Evolutionary conservation across 2,329 filamentous ascomycete genomes (phyloP).

Genomic region (Cladosporium sp.): DNA sequence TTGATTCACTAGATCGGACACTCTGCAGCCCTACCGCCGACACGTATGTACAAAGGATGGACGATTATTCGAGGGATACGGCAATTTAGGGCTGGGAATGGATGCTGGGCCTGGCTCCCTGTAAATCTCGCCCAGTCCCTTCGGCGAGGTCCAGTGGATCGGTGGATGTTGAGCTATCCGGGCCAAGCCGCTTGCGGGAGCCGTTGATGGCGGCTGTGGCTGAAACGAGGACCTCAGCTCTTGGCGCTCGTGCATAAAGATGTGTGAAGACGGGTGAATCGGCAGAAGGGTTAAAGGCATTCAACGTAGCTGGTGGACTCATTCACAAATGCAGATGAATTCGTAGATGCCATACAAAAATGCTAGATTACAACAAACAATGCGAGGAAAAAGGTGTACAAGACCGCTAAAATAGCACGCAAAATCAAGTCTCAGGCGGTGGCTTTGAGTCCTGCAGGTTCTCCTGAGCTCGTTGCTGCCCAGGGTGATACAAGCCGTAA

Average conservation of each 20-base stretch:
- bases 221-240: neutral
- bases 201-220: neutral
- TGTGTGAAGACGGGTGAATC: neutral
- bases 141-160: neutral
- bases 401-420: too few relatives aligned
- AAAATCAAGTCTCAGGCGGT: neutral
- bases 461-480: slow-evolving; percentile 1
- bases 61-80: too few relatives aligned
- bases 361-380: neutral
- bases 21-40: neutral
- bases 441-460: slow-evolving; percentile 5
- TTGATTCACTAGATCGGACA: neutral
- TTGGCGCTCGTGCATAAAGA: neutral
- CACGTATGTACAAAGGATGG: neutral
- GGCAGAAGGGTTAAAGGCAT: too few relatives aligned
- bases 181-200: neutral
- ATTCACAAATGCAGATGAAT: too few relatives aligned
- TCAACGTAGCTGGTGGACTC: too few relatives aligned
- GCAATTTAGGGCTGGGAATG: too few relatives aligned
- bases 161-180: neutral
- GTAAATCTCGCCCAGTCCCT: neutral
- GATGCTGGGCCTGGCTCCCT: too few relatives aligned
- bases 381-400: too few relatives aligned
- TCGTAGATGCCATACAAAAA: too few relatives aligned
- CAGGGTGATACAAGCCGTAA: slow-evolving; percentile 17